Evolutionary conservation across 2,329 filamentous ascomycete species (phyloP).

Genomic region (Fusarium incarnatum): DNA sequence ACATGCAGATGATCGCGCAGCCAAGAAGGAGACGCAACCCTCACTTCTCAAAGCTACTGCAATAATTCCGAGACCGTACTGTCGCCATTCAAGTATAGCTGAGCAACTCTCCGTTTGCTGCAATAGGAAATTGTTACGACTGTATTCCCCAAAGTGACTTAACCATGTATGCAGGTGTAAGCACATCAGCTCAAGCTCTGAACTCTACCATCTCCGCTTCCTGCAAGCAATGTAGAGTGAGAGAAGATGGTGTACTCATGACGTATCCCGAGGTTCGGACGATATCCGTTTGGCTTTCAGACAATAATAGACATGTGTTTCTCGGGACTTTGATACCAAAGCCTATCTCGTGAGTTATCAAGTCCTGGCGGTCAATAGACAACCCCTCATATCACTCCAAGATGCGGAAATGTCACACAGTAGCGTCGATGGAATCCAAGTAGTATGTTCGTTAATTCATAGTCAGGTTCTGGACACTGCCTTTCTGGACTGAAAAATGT

Average conservation of each 20-base stretch:
- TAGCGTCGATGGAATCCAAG: not conserved
- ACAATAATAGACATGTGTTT: conserved; percentile 29
- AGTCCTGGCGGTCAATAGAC: not conserved
- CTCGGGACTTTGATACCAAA: not conserved
- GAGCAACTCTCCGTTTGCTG: conserved; percentile 11
- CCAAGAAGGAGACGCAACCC: not conserved
- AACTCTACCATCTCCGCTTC: conserved; percentile 9
- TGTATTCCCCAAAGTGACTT: not conserved
- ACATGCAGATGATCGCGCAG: not conserved
- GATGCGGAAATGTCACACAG: not conserved
- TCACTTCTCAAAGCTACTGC: not conserved
- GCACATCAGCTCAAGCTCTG: not conserved
- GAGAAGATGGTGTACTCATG: conserved; percentile 31
- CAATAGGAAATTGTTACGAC: conserved; percentile 27
- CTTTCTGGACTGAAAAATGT: conserved; percentile 2
- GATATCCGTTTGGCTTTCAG: not conserved
- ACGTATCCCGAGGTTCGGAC: conserved; percentile 33
- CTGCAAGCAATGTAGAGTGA: not conserved
- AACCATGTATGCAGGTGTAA: conserved; percentile 15
- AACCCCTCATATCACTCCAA: not conserved
- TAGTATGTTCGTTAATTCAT: conserved; percentile 36
- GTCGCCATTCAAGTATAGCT: not conserved
- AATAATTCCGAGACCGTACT: not conserved
- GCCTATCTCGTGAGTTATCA: too few species aligned
- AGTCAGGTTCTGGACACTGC: conserved; percentile 2